phyloP scores from a whole-genome alignment of 139 green algal species.

The Tetradesmus obliquus region DNA sequence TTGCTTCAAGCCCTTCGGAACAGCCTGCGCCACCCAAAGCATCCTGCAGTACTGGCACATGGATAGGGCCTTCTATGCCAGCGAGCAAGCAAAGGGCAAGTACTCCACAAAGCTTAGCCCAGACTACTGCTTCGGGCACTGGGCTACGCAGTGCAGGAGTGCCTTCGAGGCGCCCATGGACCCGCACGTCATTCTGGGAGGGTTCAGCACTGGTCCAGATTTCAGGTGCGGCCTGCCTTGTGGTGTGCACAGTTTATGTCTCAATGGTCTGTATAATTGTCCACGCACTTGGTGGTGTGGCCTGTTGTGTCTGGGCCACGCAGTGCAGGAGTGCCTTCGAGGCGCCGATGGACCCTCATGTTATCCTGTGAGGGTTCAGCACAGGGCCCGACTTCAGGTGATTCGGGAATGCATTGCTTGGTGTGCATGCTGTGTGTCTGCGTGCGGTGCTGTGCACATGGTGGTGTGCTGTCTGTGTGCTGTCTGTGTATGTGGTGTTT shows the following conservation, averaged over 20 bases:
- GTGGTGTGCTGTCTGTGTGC: no score
- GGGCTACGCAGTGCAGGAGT: conserved; percentile 70
- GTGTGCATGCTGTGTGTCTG: no score
- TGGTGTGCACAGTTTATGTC: not conserved
- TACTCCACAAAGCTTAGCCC: conserved; percentile 51
- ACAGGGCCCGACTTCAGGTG: no score
- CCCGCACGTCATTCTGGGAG: conserved; percentile 88
- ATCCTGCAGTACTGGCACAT: conserved; percentile 95
- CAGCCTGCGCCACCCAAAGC: conserved; percentile 82
- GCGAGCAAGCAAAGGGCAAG: conserved; percentile 49
- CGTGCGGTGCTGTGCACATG: no score
- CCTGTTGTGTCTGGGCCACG: no score
- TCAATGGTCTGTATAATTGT: no score
- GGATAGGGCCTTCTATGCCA: conserved; percentile 49
- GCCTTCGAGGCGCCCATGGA: conserved; percentile 85
- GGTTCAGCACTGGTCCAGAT: conserved; percentile 67
- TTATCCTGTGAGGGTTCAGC: no score
- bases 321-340: no score
- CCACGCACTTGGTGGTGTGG: no score
- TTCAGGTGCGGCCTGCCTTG: conserved; percentile 50
- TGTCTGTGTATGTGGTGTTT: conserved; percentile 23
- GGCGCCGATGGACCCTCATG: no score
- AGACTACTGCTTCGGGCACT: conserved; percentile 82
- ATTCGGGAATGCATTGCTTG: no score
- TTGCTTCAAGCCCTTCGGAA: conserved; percentile 90